Evolutionary conservation across 768 basidiomycete genomes (phyloP), one percentile per base, ranked within the genome.

Genomic region (Clavaria fumosa): DNA sequence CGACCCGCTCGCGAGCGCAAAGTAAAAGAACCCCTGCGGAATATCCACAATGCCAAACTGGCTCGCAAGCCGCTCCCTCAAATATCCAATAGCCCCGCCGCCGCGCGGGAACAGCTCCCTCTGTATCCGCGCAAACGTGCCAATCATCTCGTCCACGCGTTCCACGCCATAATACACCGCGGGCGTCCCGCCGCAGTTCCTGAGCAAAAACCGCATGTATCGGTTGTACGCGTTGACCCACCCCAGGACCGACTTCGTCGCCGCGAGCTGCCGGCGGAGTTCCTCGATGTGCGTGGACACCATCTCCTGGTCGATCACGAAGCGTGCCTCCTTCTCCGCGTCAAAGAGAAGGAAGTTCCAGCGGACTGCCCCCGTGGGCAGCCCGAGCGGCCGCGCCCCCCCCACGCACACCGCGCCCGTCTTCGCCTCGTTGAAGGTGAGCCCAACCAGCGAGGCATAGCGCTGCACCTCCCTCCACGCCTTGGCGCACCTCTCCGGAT

Each of bases 341-440:
- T 60, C 57, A 43, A 65, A 60, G 30, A 53, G 52, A 31, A 65
- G 49, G 49, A 63, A 61, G 2, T 61, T 61, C 63, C 62, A 63
- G 7, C 51, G 52, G 21, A 63, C 57, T 17, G 55, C 55, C 11
- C 62, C 63, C 1, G 31, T 23, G 0, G 63, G 63, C 4, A 62
- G 48, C 7, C 39, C 43, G 19, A 30, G 18, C 2, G 39, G 37
- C 1, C 43, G 37, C 4, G 14, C 37, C 1, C 33, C 28, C 3
- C 60, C 59, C 7, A 65, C 51, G 40, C 52, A 56, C 5, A 55
- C 58, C 4, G 60, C 56, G 4, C 65, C 66, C 2, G 63, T 66
- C 45, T 67, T 67, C 20, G 51, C 46, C 32, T 49, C 40, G 40
- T 67, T 65, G 48, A 67, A 61, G 20, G 47, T 58, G 35, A 67